These are phyloP conservation scores for Inosperma sp. DNA, from an alignment of 768 basidiomycete species.

Conservation along the genomic window DNA sequence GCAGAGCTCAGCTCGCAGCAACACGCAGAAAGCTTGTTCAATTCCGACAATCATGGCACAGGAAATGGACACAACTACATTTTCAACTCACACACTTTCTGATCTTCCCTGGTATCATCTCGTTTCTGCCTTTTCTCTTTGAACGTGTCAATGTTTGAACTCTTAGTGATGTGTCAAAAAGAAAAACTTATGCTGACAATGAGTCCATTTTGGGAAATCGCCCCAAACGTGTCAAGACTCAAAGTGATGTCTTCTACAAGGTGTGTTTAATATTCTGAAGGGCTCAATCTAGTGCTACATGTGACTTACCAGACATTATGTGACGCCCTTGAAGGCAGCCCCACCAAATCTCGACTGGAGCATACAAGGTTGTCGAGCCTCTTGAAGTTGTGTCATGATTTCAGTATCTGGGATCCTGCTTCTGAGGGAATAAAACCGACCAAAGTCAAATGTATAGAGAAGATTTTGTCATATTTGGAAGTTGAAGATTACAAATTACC, in stretches of 20 bases:
- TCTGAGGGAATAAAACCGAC: background rate
- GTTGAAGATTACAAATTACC: background rate
- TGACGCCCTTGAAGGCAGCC: background rate
- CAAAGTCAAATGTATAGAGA: background rate
- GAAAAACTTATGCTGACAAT: background rate
- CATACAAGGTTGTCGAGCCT: background rate
- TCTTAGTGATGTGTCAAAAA: background rate
- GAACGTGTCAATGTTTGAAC: too few species aligned
- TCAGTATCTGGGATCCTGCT: background rate
- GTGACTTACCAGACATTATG: background rate
- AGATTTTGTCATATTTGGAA: background rate
- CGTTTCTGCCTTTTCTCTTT: too few species aligned
- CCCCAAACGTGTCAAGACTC: background rate
- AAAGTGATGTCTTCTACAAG: constrained; percentile 1
- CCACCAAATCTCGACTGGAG: background rate
- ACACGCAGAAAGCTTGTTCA: too few species aligned
- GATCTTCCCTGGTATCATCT: too few species aligned
- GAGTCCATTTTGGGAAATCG: background rate
- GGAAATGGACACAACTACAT: too few species aligned
- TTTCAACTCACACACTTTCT: too few species aligned
- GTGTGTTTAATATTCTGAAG: background rate
- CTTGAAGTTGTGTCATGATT: background rate
- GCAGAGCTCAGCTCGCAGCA: too few species aligned
- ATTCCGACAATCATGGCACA: too few species aligned
- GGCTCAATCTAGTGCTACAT: background rate